Percentiles rank a stretch among this genome's conserved stretches.
Evolutionary conservation across 257 asterid genomes (phyloP).

Genomic region (Nicotiana noctiflora): DNA sequence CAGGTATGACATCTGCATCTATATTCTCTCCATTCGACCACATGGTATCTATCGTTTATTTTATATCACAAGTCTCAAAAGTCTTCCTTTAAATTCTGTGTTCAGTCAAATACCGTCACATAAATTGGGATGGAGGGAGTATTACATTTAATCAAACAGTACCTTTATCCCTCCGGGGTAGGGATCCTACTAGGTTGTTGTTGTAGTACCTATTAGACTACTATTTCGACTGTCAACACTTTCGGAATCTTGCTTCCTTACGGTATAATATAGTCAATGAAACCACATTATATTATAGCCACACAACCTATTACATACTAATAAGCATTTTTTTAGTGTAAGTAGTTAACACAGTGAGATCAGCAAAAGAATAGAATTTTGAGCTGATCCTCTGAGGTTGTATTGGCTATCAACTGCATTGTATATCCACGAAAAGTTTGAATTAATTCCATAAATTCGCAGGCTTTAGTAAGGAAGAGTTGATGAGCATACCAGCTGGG

Average conservation of each 20-base stretch:
- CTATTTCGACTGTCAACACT: not conserved
- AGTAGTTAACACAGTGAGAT: not conserved
- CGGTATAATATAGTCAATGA: not conserved
- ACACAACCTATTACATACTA: not conserved
- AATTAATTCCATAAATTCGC: constrained; percentile 5
- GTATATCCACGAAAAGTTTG: not conserved
- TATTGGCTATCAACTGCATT: not conserved
- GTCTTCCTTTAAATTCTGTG: too few species aligned
- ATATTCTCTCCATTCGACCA: not conserved
- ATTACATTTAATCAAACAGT: not conserved
- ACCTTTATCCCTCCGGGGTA: too few species aligned
- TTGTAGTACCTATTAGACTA: not conserved
- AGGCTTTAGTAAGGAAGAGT: constrained; percentile 89
- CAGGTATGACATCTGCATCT: constrained; percentile 41
- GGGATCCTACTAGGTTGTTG: too few species aligned
- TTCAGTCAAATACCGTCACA: too few species aligned
- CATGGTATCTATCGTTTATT: too few species aligned
- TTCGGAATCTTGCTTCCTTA: not conserved
- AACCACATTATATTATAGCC: not conserved
- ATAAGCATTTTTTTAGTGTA: not conserved
- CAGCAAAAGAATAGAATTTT: not conserved
- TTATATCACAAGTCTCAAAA: too few species aligned
- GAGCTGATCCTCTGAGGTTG: not conserved
- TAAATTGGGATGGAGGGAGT: too few species aligned
- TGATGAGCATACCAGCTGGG: constrained; percentile 87